Conservation (phyloP, 176 grass and related monocot species). For the Juncus effusus region DNA sequence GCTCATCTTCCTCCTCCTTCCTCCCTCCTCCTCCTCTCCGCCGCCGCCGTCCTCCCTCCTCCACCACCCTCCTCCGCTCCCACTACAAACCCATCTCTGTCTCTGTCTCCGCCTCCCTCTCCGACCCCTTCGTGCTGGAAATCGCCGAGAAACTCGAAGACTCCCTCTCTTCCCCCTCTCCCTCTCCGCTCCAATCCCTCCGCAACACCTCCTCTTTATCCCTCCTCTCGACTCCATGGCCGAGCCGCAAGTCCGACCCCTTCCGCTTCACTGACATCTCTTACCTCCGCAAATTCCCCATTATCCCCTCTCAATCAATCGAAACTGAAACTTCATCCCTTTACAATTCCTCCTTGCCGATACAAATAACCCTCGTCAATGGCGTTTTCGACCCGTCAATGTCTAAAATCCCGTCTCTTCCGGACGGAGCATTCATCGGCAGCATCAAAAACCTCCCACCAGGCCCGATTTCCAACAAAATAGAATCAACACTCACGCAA, state of each 20-base stretch:
- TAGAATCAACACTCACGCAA: constrained; percentile 17
- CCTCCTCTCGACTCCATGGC: constrained; percentile 36
- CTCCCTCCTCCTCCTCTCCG: background rate
- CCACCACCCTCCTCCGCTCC: background rate
- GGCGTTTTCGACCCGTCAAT: constrained; percentile 31
- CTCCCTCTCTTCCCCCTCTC: constrained; percentile 30
- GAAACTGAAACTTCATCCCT: constrained; percentile 7
- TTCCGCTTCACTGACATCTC: constrained; percentile 51
- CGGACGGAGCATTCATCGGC: constrained; percentile 28
- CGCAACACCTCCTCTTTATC: constrained; percentile 28
- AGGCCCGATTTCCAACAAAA: constrained; percentile 24
- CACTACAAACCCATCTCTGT: background rate
- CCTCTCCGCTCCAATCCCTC: constrained; percentile 34
- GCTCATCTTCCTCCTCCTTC: constrained; percentile 19
- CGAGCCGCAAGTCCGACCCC: constrained; percentile 34
- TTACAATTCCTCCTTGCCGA: constrained; percentile 29
- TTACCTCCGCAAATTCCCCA: constrained; percentile 37
- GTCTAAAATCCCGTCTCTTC: constrained; percentile 31
- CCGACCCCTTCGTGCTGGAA: constrained; percentile 48
- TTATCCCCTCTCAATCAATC: constrained; percentile 25
- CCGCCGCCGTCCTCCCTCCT: background rate
- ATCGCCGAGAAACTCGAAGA: constrained; percentile 54
- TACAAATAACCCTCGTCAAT: constrained; percentile 31
- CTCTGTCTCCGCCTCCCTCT: constrained; percentile 23
- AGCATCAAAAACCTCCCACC: constrained; percentile 26